Evolutionary conservation across 495 filamentous ascomycete species (phyloP), one percentile per base, ranked within the genome.

Genomic region (Penicillium angulare): DNA sequence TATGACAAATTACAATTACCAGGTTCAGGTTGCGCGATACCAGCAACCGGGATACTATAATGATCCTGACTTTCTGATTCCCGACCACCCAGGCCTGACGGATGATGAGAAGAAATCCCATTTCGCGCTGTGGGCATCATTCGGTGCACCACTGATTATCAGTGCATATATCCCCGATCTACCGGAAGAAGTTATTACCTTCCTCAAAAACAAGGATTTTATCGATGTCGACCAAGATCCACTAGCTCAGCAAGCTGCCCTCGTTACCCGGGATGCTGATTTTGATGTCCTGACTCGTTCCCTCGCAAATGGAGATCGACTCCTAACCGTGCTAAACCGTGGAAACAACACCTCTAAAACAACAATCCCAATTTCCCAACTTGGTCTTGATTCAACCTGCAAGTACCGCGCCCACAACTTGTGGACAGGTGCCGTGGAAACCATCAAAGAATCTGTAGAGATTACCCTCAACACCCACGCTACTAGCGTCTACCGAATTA

Each of bases 51-150:
- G 72, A 6, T 74, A 72, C 41, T 75, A 65, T 33, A 73, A 73
- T 45, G 73, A 76, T 43, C 70, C 72, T 3, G 73, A 76, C 43
- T 74, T 76, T 39, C 31, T 76, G 45, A 74, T 72, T 43, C 56
- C 69, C 0, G 73, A 73, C 35, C 66, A 72, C 41, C 67, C 63
- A 1, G 65, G 64, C 3, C 55, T 76, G 12, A 59, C 56, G 0
- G 26, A 64, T 18, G 60, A 59, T 20, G 73, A 76, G 42, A 72
- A 73, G 50, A 58, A 56, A 31, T 68, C 68, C 7, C 72, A 76
- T 26, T 76, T 76, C 26, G 57, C 68, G 10, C 57, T 75, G 10
- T 76, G 73, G 73, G 63, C 68, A 5, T 65, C 64, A 4, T 67
- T 72, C 12, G 56, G 53, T 0, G 69, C 72, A 15, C 71, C 72